phyloP scores from a whole-genome alignment of 1,284 basidiomycete species.

The Singerocomus inundabilis region DNA sequence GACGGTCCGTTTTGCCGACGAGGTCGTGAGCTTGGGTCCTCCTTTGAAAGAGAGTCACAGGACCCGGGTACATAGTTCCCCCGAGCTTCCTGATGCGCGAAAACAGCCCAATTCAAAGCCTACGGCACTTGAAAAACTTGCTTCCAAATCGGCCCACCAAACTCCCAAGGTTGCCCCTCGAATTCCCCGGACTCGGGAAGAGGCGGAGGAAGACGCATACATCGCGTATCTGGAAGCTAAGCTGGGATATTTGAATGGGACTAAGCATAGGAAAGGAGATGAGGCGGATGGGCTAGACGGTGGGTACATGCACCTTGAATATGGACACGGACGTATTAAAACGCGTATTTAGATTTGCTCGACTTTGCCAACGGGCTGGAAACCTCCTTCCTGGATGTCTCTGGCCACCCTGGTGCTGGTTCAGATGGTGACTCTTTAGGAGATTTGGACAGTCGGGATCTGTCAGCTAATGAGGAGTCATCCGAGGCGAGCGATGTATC shows the following conservation, averaged over 20 bases:
- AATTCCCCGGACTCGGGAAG: slow-evolving; percentile 37
- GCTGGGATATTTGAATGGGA: slow-evolving; percentile 48
- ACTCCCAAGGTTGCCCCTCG: slow-evolving; percentile 20
- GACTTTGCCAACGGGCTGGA: slow-evolving; percentile 45
- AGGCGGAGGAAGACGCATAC: slow-evolving; percentile 71
- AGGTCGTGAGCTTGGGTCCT: slow-evolving; percentile 2
- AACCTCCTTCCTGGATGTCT: slow-evolving; percentile 3
- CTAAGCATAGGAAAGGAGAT: slow-evolving; percentile 38
- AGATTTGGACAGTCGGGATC: neutral
- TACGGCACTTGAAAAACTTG: slow-evolving; percentile 39
- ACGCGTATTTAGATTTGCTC: slow-evolving; percentile 43
- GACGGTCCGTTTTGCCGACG: slow-evolving; percentile 14
- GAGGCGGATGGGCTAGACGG: slow-evolving; percentile 68
- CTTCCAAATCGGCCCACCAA: slow-evolving; percentile 17
- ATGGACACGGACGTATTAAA: neutral
- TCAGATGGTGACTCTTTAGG: neutral
- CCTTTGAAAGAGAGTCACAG: neutral
- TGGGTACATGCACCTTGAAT: slow-evolving; percentile 26
- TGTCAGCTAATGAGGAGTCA: slow-evolving; percentile 19
- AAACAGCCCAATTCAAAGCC: slow-evolving; percentile 10
- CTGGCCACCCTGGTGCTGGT: neutral
- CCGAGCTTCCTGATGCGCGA: neutral
- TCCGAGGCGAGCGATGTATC: slow-evolving; percentile 31
- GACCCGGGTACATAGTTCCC: neutral
- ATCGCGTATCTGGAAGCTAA: slow-evolving; percentile 76